These are phyloP conservation scores for slime mould (Dictyostelium discoideum) DNA, from an alignment of 78 protist species.

Conservation along the genomic window dicty_2.7 NC_007088.5:2035001-2035500, in stretches of 20 bases:
- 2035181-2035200: slow-evolving; percentile 42
- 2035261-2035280: neutral
- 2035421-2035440: slow-evolving; percentile 55
- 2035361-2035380: slow-evolving; percentile 54
- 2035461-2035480: slow-evolving; percentile 55
- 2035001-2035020: neutral
- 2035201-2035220: slow-evolving; percentile 25
- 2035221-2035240: slow-evolving; percentile 17
- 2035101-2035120: slow-evolving; percentile 59
- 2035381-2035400: slow-evolving; percentile 59
- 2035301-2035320: slow-evolving; percentile 65
- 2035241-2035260: slow-evolving; percentile 71
- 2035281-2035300: slow-evolving; percentile 48
- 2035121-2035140: slow-evolving; percentile 40
- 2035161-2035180: neutral
- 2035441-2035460: slow-evolving; percentile 64
- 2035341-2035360: slow-evolving; percentile 18
- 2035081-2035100: slow-evolving; percentile 69
- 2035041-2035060: slow-evolving; percentile 46
- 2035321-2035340: slow-evolving; percentile 57
- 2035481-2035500: slow-evolving; percentile 68
- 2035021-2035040: neutral
- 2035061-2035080: slow-evolving; percentile 53
- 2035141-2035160: slow-evolving; percentile 6
- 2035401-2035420: slow-evolving; percentile 57